A percentile compares a stretch with the other conserved stretches of the same genome.
These are phyloP conservation scores for Dendrobium officinale DNA, from an alignment of 106 monocot species.

Conservation along the genomic window DNA sequence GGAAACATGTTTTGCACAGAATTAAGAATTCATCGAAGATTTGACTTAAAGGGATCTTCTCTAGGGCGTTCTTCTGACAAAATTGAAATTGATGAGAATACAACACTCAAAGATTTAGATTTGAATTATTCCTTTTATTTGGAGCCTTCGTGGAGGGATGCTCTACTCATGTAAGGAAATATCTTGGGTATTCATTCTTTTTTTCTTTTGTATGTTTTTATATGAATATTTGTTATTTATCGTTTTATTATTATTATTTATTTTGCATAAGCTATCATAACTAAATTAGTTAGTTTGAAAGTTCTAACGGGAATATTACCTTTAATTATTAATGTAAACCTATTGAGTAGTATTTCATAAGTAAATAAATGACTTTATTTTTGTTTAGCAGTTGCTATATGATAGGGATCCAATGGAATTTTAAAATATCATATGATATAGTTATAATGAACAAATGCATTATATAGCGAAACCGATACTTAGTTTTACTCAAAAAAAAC, in stretches of 20 bases:
- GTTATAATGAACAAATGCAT: background rate
- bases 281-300: background rate
- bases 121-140: conserved; percentile 74
- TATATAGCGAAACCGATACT: background rate
- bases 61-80: conserved; percentile 90
- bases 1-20: conserved; percentile 99
- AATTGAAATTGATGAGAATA: conserved; percentile 94
- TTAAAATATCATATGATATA: background rate
- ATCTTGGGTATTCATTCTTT: background rate
- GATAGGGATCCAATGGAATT: background rate
- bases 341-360: background rate
- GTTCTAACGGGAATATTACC: background rate
- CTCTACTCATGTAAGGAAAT: conserved; percentile 53
- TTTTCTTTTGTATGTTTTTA: conserved; percentile 1
- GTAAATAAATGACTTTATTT: background rate
- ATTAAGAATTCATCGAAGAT: conserved; percentile 90
- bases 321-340: background rate
- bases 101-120: conserved; percentile 94
- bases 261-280: background rate
- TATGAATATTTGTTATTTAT: background rate
- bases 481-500: background rate
- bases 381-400: background rate
- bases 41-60: conserved; percentile 93
- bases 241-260: background rate
- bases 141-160: conserved; percentile 90